These are phyloP conservation scores for Anisodus acutangulus DNA, from an alignment of 257 asterid genomes.

Conservation along the genomic window DNA sequence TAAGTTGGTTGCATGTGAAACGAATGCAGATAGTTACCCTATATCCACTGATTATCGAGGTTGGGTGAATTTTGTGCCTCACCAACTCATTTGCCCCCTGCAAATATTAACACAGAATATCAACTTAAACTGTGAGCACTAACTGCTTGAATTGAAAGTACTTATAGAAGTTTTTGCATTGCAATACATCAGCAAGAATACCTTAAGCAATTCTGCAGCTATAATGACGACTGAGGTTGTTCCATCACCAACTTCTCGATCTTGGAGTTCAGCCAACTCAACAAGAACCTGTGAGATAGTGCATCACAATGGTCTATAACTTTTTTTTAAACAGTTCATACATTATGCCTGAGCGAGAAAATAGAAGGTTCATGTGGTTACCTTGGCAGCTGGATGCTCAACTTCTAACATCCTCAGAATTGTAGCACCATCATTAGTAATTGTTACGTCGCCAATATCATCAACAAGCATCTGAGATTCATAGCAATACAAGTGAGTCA, in stretches of 20 bases:
- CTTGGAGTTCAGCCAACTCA: constrained; percentile 98
- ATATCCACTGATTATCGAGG: constrained; percentile 93
- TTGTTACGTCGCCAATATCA: constrained; percentile 96
- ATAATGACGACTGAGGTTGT: constrained; percentile 94
- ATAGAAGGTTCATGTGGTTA: constrained; percentile 30
- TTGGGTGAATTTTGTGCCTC: constrained; percentile 92
- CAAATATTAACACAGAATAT: constrained; percentile 32
- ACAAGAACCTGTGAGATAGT: constrained; percentile 73
- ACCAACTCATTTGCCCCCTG: constrained; percentile 98
- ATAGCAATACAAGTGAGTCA: constrained; percentile 21
- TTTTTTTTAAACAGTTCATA: background rate
- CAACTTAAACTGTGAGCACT: background rate
- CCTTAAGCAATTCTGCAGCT: constrained; percentile 99
- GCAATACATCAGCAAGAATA: constrained; percentile 33
- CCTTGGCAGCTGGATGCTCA: constrained; percentile 99
- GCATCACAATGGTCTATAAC: background rate
- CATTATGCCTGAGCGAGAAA: background rate
- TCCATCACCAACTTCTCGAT: constrained; percentile 99
- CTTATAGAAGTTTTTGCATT: background rate
- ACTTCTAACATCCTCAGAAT: constrained; percentile 95
- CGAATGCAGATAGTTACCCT: constrained; percentile 54
- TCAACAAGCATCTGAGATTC: constrained; percentile 91
- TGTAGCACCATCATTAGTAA: constrained; percentile 99
- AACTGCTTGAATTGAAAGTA: background rate
- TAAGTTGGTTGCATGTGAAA: constrained; percentile 5